phyloP scores from a whole-genome alignment of 371 early-diverging fungal genomes.

The Lichtheimia ornata region DNA sequence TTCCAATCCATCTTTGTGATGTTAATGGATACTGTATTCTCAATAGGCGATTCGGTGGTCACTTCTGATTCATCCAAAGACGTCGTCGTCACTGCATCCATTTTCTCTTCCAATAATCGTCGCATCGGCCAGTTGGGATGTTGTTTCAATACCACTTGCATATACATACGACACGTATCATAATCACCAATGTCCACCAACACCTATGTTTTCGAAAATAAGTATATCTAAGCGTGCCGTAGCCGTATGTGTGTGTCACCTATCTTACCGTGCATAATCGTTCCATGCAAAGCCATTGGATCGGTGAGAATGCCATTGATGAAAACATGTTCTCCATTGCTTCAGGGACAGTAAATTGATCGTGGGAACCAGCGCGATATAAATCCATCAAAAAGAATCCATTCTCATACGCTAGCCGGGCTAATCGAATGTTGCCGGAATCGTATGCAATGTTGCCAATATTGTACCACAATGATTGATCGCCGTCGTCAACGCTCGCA shows the following conservation, averaged over 20 bases:
- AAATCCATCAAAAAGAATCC: slow-evolving; percentile 31
- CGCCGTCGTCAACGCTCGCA: slow-evolving; percentile 55
- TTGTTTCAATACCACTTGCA: slow-evolving; percentile 29
- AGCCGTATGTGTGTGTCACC: not conserved
- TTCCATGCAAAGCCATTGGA: slow-evolving; percentile 61
- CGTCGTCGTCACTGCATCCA: slow-evolving; percentile 5
- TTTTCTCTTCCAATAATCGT: slow-evolving; percentile 16
- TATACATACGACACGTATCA: slow-evolving; percentile 41
- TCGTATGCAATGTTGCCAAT: slow-evolving; percentile 48
- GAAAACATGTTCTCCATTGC: slow-evolving; percentile 11
- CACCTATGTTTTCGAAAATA: slow-evolving; percentile 33
- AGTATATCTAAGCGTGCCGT: not conserved
- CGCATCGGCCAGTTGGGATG: slow-evolving; percentile 46
- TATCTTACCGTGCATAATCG: slow-evolving; percentile 50
- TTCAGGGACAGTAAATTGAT: not conserved
- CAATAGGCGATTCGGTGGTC: not conserved
- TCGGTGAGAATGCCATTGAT: slow-evolving; percentile 11
- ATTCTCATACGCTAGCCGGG: slow-evolving; percentile 52
- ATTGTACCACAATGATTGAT: slow-evolving; percentile 56
- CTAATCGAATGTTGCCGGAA: slow-evolving; percentile 42
- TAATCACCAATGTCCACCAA: slow-evolving; percentile 61
- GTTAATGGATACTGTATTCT: slow-evolving; percentile 1
- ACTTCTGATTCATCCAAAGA: not conserved
- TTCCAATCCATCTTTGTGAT: slow-evolving; percentile 13
- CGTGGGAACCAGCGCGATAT: not conserved